Percentiles rank a stretch among this genome's conserved stretches.
Evolutionary conservation across 2,329 filamentous ascomycete genomes (phyloP).

Genomic region (Aspergillus sp.): DNA sequence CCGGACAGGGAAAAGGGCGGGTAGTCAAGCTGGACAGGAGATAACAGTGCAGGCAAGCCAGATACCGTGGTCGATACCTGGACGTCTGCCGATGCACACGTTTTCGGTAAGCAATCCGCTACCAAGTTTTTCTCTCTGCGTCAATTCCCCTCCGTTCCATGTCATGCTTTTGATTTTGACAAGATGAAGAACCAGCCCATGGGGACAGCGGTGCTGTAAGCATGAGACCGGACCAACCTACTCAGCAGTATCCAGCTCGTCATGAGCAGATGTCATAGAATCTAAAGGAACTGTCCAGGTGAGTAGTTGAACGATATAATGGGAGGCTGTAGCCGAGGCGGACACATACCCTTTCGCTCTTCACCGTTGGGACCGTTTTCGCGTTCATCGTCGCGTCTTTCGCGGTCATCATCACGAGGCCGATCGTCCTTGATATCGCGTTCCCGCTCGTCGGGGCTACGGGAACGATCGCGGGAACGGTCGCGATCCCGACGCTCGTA

Average conservation of each 20-base stretch:
- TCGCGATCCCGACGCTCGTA: constrained; percentile 53
- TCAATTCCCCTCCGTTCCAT: background rate
- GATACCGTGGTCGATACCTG: background rate
- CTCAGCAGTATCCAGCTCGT: constrained; percentile 95
- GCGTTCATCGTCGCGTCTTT: constrained; percentile 68
- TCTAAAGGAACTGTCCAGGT: constrained; percentile 57
- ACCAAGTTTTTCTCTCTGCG: background rate
- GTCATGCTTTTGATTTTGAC: background rate
- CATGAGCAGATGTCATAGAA: constrained; percentile 78
- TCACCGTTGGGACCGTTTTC: constrained; percentile 81
- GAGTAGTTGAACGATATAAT: constrained; percentile 4
- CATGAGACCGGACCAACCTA: constrained; percentile 39
- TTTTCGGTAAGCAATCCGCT: background rate
- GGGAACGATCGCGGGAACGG: constrained; percentile 68
- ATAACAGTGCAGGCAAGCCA: background rate
- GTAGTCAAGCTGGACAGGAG: background rate
- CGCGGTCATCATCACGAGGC: constrained; percentile 61
- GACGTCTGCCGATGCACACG: background rate
- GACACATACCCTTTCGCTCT: constrained; percentile 74
- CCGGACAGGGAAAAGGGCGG: background rate
- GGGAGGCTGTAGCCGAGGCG: background rate
- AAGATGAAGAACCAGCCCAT: background rate
- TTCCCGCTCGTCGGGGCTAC: constrained; percentile 64
- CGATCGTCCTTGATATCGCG: constrained; percentile 46
- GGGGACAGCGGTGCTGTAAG: constrained; percentile 1